Base-by-base conservation (phyloP, 2,329 filamentous ascomycete genomes). In the Eutypa lata region DNA sequence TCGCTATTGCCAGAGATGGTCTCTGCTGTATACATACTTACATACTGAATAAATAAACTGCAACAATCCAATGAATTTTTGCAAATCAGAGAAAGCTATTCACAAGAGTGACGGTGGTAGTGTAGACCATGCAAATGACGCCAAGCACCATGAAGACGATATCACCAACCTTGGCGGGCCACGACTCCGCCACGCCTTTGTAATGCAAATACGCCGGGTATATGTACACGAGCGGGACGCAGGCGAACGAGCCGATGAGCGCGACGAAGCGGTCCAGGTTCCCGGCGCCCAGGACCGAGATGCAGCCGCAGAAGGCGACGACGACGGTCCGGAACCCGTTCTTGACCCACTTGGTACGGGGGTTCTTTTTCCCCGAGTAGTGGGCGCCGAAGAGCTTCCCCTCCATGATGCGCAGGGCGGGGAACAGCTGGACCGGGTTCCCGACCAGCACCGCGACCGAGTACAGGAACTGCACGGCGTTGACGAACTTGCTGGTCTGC, bases 211-310 rank as follows among this genome's bases (percentile, higher is more conserved):
- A 85, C 0, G 88, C 80, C 43, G 89, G 88, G 64, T 90, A 91
- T 53, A 91, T 88, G 69, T 90, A 91, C 11, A 91, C 87, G 57
- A 91, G 70, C 14, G 88, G 88, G 50, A 91, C 85, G 60, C 88
- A 91, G 2, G 87, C 87, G 63, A 89, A 84, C 37, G 82, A 86
- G 13, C 88, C 88, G 57, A 90, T 90, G 46, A 91, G 71, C 0
- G 87, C 84, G 13, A 91, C 87, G 59, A 90, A 90, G 56, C 87
- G 85, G 69, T 91, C 87, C 55, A 91, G 72, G 65, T 89, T 85
- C 42, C 79, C 83, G 0, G 87, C 84, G 16, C 87, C 87, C 1
- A 83, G 60, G 13, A 87, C 81, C 16, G 85, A 78, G 43, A 90
- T 75, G 19, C 75, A 73, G 8, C 82, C 83, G 57, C 86, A 88